phyloP scores from a whole-genome alignment of 345 rosid species.

The Aquilaria yunnanensis region DNA sequence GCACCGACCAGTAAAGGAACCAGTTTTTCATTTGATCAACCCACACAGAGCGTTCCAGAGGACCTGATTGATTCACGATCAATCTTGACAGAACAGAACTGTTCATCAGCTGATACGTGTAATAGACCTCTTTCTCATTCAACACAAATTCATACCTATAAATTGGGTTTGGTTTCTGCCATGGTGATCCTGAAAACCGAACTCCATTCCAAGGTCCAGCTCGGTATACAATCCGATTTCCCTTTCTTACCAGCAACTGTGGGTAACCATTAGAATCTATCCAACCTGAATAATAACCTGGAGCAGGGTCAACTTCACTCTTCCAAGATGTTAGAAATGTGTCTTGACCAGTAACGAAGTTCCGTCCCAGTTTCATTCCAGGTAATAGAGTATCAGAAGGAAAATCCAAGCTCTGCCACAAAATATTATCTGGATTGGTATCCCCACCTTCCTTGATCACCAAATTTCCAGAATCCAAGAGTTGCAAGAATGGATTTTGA shows the following conservation, averaged over 20 bases:
- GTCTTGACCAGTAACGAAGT: conserved; percentile 15
- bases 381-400: conserved; percentile 34
- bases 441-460: conserved; percentile 21
- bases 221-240: conserved; percentile 11
- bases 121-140: conserved; percentile 23
- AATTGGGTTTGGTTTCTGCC: conserved; percentile 18
- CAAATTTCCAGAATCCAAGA: conserved; percentile 38
- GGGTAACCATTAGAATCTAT: conserved; percentile 33
- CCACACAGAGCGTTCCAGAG: conserved; percentile 20
- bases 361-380: conserved; percentile 39
- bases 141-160: conserved; percentile 20
- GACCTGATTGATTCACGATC: conserved; percentile 22
- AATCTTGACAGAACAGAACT: conserved; percentile 23
- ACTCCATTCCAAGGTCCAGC: conserved; percentile 47
- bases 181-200: conserved; percentile 12
- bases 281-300: conserved; percentile 23
- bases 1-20: conserved; percentile 21
- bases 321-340: conserved; percentile 34
- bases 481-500: conserved; percentile 25
- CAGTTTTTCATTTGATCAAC: conserved; percentile 19
- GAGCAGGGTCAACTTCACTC: conserved; percentile 28
- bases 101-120: conserved; percentile 18
- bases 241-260: conserved; percentile 21
- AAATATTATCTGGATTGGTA: neutral
- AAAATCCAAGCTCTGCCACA: conserved; percentile 50